Evolutionary conservation across 495 filamentous ascomycete genomes (phyloP), one percentile per base, ranked within the genome.

Genomic region (Lasiosphaeris hirsuta): DNA sequence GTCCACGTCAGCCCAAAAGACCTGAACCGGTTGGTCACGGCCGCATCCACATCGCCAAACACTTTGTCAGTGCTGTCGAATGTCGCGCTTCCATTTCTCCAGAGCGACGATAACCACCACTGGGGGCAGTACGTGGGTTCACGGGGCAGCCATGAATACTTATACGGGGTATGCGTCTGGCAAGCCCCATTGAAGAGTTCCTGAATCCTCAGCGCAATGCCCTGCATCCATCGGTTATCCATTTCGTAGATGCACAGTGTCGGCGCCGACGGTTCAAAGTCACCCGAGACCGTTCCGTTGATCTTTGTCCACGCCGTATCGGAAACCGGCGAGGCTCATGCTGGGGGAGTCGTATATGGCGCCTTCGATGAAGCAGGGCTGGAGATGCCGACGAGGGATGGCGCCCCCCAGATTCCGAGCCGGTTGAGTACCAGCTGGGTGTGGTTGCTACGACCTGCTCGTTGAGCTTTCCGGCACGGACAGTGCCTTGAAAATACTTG

Each of bases 101-200:
- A 51, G 3, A 58, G 37, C 18, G 37, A 18, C 17, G 14, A 13
- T 7, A 58, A 40, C 56, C 56, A 58, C 52, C 41, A 55, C 23
- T 46, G 17, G 13, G 14, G 23, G 41, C 52, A 55, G n/a, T 10
- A 38, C 41, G 35, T 46, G 33, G 14, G 14, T 1, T 9, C 14
- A 1, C 39, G 34, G 13, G 40, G 6, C 3, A 34, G 19, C 33
- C 19, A 45, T 0, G 5, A 13, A 33, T n/a, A 13, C 14, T 41
- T 42, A 33, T 11, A 35, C n/a, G 7, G n/a, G 5, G 7, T 3
- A 0, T 45, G 10, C 2, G 41, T 4, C 4, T 14, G 11, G 42
- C 52, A 55, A 0, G 3, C 10, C 0, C 52, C 52, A 14, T 6
- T 13, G 33, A 55, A 35, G 33, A 19, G 19, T 10, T 10, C 1